Percentiles rank a stretch among this genome's conserved stretches.
phyloP scores from a whole-genome alignment of 164 flowering plant genomes.

The Echeveria elegans region DNA sequence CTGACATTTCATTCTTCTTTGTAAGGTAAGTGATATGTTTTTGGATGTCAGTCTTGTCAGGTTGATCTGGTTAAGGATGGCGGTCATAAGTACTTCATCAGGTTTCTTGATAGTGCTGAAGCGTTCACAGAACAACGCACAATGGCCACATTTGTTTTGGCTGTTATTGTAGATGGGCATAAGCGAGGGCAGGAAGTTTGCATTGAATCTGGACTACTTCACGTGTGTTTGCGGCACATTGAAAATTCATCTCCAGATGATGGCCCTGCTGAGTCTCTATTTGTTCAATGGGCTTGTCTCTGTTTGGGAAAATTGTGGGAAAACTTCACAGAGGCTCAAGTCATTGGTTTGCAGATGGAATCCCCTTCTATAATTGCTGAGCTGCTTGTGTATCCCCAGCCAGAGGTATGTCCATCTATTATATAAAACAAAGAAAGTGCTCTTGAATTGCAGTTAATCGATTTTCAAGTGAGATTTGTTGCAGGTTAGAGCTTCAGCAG shows the following conservation, averaged over 20 bases:
- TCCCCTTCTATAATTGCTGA: conserved; percentile 54
- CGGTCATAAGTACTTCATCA: conserved; percentile 83
- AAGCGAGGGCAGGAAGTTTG: conserved; percentile 90
- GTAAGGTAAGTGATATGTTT: not conserved
- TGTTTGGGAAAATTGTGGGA: conserved; percentile 97
- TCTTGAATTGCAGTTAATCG: not conserved
- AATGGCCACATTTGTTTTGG: conserved; percentile 99
- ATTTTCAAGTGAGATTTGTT: conserved; percentile 2
- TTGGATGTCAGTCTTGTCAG: conserved; percentile 75
- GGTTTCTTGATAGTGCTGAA: conserved; percentile 85
- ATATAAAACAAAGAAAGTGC: not conserved
- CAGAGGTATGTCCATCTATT: conserved; percentile 55
- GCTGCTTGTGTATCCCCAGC: conserved; percentile 77
- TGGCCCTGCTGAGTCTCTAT: conserved; percentile 65
- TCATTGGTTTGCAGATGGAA: conserved; percentile 58
- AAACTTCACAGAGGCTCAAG: conserved; percentile 76
- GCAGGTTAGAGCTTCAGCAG: conserved; percentile 95
- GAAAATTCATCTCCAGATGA: conserved; percentile 55
- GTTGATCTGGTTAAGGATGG: conserved; percentile 98
- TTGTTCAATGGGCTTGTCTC: conserved; percentile 94
- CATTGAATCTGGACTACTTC: conserved; percentile 60
- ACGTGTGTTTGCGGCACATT: conserved; percentile 80
- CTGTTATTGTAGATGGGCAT: conserved; percentile 89
- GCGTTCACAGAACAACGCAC: conserved; percentile 96
- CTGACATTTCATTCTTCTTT: not conserved